phyloP scores from a whole-genome alignment of 768 basidiomycete species.

The Atractiella rhizophila region DNA sequence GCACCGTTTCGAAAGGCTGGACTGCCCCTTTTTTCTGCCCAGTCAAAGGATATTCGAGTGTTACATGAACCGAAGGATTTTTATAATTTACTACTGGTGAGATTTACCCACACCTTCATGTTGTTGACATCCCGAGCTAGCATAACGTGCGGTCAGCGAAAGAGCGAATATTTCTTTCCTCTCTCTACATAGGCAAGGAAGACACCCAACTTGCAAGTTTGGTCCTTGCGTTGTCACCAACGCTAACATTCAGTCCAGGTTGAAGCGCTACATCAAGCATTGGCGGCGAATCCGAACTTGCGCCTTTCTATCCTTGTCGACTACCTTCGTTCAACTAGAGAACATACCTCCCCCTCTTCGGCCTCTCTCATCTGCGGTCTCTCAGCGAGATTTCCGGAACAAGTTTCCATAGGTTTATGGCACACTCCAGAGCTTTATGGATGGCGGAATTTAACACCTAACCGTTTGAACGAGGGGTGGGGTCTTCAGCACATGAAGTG shows the following conservation, averaged over 20 bases:
- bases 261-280: slow-evolving; percentile 34
- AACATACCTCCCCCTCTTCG: slow-evolving; percentile 31
- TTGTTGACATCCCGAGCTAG: slow-evolving; percentile 24
- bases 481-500: slow-evolving; percentile 96
- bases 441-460: slow-evolving; percentile 49
- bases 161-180: slow-evolving; percentile 61
- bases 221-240: background rate
- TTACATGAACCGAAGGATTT: slow-evolving; percentile 37
- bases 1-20: too few relatives aligned
- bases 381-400: slow-evolving; percentile 39
- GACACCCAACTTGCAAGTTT: slow-evolving; percentile 50
- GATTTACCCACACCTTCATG: background rate
- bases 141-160: slow-evolving; percentile 52
- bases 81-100: slow-evolving; percentile 31
- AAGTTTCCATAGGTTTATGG: slow-evolving; percentile 56
- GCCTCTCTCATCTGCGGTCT: slow-evolving; percentile 39
- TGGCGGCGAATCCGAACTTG: slow-evolving; percentile 36
- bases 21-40: slow-evolving; percentile 29
- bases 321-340: slow-evolving; percentile 30
- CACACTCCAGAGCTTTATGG: slow-evolving; percentile 64
- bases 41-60: slow-evolving; percentile 30
- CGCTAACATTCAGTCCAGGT: slow-evolving; percentile 30
- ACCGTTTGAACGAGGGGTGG: slow-evolving; percentile 92
- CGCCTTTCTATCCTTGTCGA: slow-evolving; percentile 52
- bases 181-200: slow-evolving; percentile 58